A percentile compares a stretch with the other conserved stretches of the same genome.
Evolutionary conservation across 306 rosid genomes (phyloP).

Genomic region (Citrullus colocynthis): DNA sequence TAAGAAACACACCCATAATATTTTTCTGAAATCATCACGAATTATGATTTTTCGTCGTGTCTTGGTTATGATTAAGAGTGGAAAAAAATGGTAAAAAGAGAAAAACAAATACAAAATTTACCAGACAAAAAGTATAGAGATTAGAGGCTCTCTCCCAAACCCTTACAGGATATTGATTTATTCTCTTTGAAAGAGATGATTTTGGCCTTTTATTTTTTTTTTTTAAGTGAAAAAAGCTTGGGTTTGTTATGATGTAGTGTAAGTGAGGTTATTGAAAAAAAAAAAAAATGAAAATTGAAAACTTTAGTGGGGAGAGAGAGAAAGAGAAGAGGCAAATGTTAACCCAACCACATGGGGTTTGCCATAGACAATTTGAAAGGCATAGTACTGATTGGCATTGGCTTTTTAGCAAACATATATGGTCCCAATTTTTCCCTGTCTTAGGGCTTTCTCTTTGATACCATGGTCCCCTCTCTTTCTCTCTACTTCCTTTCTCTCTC

Average conservation of each 20-base stretch:
- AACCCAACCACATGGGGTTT: constrained; percentile 18
- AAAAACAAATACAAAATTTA: neutral
- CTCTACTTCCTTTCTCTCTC: constrained; percentile 19
- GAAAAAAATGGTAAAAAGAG: no score
- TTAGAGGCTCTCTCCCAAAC: neutral
- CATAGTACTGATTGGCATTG: constrained; percentile 5
- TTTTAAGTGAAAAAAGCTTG: neutral
- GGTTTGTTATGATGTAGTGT: neutral
- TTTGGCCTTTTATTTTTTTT: neutral
- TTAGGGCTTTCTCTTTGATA: neutral
- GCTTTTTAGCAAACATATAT: constrained; percentile 15
- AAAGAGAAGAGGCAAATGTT: neutral
- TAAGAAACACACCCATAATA: neutral
- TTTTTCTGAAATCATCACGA: no score
- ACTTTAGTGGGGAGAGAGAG: neutral
- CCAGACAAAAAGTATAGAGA: neutral
- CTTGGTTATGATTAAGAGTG: no score
- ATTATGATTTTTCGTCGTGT: no score
- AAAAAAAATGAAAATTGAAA: neutral
- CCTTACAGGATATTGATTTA: neutral
- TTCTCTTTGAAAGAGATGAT: constrained; percentile 1
- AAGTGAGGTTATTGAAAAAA: neutral
- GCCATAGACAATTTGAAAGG: constrained; percentile 11
- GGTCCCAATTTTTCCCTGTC: constrained; percentile 8
- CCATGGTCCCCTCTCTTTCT: constrained; percentile 27